A percentile compares a stretch with the other conserved stretches of the same genome.
These are phyloP conservation scores for Diatrype stigma DNA, from an alignment of 2,329 filamentous ascomycete genomes.

Conservation along the genomic window DNA sequence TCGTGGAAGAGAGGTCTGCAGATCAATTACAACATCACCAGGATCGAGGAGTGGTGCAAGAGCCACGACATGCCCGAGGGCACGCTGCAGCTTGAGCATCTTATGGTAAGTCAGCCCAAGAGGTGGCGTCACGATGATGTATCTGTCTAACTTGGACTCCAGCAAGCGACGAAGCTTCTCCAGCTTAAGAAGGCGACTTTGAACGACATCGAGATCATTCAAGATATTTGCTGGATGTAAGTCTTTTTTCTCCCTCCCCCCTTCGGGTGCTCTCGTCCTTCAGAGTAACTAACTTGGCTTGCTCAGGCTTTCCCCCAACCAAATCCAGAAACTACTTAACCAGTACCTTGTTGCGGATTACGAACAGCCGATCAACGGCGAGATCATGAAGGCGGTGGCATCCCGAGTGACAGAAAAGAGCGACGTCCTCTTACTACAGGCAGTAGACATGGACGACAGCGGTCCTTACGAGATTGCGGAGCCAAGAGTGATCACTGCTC, in stretches of 20 bases:
- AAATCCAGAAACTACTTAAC: constrained; percentile 98
- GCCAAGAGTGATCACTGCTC: constrained; percentile 87
- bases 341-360: constrained; percentile 98
- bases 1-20: constrained; percentile 99
- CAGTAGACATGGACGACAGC: constrained; percentile 98
- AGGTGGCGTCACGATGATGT: neutral
- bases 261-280: constrained; percentile 1
- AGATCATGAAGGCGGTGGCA: constrained; percentile 99
- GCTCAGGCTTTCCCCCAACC: constrained; percentile 85
- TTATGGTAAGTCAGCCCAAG: constrained; percentile 67
- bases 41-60: constrained; percentile 99
- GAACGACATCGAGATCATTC: constrained; percentile 99
- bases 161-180: constrained; percentile 97
- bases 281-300: constrained; percentile 10
- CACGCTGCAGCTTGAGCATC: constrained; percentile 91
- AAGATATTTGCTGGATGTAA: constrained; percentile 99
- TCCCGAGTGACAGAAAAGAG: constrained; percentile 97
- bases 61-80: constrained; percentile 99
- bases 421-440: constrained; percentile 86
- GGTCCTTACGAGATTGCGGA: constrained; percentile 98
- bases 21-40: constrained; percentile 99
- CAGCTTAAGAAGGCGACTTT: constrained; percentile 98
- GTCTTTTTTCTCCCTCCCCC: constrained; percentile 31
- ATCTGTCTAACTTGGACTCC: constrained; percentile 22
- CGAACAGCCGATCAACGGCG: constrained; percentile 97